Evolutionary conservation across 2,329 filamentous ascomycete species (phyloP).

Genomic region (Penicillium rolfsii): DNA sequence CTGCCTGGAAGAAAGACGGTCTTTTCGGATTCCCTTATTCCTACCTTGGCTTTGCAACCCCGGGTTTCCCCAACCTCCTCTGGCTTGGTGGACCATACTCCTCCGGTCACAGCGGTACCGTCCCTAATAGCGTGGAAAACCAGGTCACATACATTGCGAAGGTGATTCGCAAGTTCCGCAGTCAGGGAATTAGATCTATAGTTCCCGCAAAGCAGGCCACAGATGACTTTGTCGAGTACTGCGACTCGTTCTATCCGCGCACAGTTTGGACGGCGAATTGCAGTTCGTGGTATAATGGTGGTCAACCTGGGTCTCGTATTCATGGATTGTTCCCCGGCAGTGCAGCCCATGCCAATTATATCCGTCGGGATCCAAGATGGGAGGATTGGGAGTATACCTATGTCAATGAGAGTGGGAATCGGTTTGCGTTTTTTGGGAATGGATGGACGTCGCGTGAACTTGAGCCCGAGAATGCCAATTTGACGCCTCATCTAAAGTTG

Average conservation of each 20-base stretch:
- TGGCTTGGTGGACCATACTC: slow-evolving; percentile 66
- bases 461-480: slow-evolving; percentile 56
- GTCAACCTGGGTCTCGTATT: slow-evolving; percentile 63
- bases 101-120: slow-evolving; percentile 64
- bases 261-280: slow-evolving; percentile 59
- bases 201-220: slow-evolving; percentile 60
- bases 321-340: slow-evolving; percentile 73
- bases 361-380: slow-evolving; percentile 61
- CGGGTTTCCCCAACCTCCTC: slow-evolving; percentile 69
- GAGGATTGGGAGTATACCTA: slow-evolving; percentile 63
- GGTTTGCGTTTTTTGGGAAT: slow-evolving; percentile 65
- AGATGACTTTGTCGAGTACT: slow-evolving; percentile 56
- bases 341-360: slow-evolving; percentile 63
- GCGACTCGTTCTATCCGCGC: slow-evolving; percentile 55
- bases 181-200: slow-evolving; percentile 68
- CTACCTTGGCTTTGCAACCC: slow-evolving; percentile 66
- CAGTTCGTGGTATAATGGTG: slow-evolving; percentile 73
- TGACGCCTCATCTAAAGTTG: slow-evolving; percentile 65
- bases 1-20: slow-evolving; percentile 61
- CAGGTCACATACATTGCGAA: slow-evolving; percentile 68
- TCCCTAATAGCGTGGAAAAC: slow-evolving; percentile 69
- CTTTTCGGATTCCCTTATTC: slow-evolving; percentile 67
- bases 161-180: slow-evolving; percentile 66
- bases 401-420: slow-evolving; percentile 48
- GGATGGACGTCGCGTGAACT: slow-evolving; percentile 66